Evolutionary conservation across 164 flowering plant species (phyloP), one percentile per base, ranked within the genome.

Genomic region (Euptelea pleiosperma): DNA sequence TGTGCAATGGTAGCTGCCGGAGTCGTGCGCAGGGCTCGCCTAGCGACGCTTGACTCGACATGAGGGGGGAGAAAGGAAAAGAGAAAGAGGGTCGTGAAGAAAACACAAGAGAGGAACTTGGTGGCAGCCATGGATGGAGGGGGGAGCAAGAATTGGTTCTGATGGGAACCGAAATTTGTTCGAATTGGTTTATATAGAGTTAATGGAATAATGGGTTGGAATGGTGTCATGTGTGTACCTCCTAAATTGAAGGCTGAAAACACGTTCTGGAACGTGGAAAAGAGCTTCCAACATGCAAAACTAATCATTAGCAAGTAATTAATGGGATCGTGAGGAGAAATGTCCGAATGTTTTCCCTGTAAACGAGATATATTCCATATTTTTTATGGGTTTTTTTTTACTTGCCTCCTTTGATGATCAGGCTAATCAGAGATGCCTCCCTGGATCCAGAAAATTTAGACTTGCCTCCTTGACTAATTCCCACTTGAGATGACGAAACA

Each of bases 41-140:
- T 8, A 33, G 12, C 3, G n/a, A 44, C 26, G 16, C 21, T 22
- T 36, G 58, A 36, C 0, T n/a, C 60, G 4, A 16, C 33, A 1
- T 4, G 6, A 3, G 22, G 16, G 30, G 51, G 49, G 29, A 40
- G 39, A 22, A 12, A 41, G 39, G 22, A 22, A 29, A 57, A 25
- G 16, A 42, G n/a, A 19, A 37, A 37, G 28, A 29, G 3, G 24
- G 45, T n/a, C 5, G 7, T 5, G 14, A 35, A 19, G 4, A 18
- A 16, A 26, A 60, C 16, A 40, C 11, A 19, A 2, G 49, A 29
- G 14, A 33, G 30, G 4, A 36, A 58, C 11, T 24, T 51, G n/a
- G 58, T 19, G 39, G 25, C 6, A 24, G 52, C 63, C 56, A 57
- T 65, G 19, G 48, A 11, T 40, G 61, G 45, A 21, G 29, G 31